phyloP scores from a whole-genome alignment of 768 basidiomycete genomes.

The Xanthoconium purpureum region DNA sequence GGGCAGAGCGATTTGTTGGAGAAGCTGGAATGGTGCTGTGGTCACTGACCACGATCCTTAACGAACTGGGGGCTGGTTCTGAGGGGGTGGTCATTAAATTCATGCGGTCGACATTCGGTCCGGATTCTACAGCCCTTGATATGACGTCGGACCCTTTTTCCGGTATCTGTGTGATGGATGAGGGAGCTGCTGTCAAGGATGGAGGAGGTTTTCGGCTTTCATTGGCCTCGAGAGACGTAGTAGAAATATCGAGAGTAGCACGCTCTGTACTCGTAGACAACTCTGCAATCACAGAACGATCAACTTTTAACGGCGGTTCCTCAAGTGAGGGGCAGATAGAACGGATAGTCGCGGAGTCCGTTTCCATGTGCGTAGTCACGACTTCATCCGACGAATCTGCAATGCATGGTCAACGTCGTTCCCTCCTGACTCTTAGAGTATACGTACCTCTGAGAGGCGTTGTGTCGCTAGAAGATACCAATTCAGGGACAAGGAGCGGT shows the following conservation, averaged over 20 bases:
- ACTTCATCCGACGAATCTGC: slow-evolving; percentile 14
- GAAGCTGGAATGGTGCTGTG: slow-evolving; percentile 18
- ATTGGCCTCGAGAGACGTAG: slow-evolving; percentile 5
- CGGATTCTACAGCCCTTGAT: slow-evolving; percentile 7
- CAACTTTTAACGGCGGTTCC: slow-evolving; percentile 4
- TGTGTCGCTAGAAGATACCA: slow-evolving; percentile 6
- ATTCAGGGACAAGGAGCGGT: slow-evolving; percentile 7
- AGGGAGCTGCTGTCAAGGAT: slow-evolving; percentile 14
- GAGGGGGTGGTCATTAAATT: slow-evolving; percentile 6
- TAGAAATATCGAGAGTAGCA: slow-evolving; percentile 9
- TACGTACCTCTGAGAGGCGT: slow-evolving; percentile 17
- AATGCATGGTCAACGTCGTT: slow-evolving; percentile 10
- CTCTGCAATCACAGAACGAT: slow-evolving; percentile 1
- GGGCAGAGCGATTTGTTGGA: slow-evolving; percentile 1
- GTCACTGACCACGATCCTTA: slow-evolving; percentile 31
- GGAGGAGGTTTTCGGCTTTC: slow-evolving; percentile 3
- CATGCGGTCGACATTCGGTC: slow-evolving; percentile 7
- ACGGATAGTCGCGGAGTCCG: slow-evolving; percentile 2
- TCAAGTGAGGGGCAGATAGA: slow-evolving; percentile 5
- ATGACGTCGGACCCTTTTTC: slow-evolving; percentile 15
- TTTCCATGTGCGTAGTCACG: slow-evolving; percentile 12
- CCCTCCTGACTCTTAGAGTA: background rate
- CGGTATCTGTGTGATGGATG: slow-evolving; percentile 9
- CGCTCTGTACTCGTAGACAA: slow-evolving; percentile 6
- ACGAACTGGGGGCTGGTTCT: slow-evolving; percentile 11